phyloP scores from a whole-genome alignment of 257 asterid genomes.

The Solanum sejunctum region DNA sequence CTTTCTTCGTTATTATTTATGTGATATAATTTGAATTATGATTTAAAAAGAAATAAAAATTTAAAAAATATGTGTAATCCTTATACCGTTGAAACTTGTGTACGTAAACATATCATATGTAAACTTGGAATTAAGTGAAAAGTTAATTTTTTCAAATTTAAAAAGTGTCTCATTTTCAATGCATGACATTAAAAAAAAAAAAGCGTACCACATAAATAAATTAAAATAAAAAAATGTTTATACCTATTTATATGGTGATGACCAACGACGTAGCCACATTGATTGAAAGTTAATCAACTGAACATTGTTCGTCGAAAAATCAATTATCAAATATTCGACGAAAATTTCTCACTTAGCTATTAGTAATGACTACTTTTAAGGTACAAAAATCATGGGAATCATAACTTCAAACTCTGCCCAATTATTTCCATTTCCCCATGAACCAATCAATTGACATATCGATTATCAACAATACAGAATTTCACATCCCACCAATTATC shows the following conservation, averaged over 20 bases:
- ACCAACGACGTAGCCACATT: not conserved
- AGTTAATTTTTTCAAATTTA: no score
- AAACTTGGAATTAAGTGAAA: no score
- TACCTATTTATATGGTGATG: not conserved
- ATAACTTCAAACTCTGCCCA: not conserved
- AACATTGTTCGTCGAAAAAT: not conserved
- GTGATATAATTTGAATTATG: not conserved
- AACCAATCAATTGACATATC: not conserved
- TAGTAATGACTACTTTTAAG: not conserved
- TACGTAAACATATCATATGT: not conserved
- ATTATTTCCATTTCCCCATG: not conserved
- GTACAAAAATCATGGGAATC: not conserved
- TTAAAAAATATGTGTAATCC: not conserved
- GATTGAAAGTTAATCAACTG: not conserved
- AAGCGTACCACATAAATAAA: not conserved
- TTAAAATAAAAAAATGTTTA: not conserved
- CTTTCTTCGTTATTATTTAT: not conserved
- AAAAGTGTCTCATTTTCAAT: not conserved
- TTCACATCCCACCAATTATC: not conserved
- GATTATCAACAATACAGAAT: not conserved
- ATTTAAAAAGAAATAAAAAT: not conserved
- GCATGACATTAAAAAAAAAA: not conserved
- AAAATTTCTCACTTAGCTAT: not conserved
- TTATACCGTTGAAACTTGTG: not conserved
- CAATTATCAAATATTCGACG: rapidly evolving